Evolutionary conservation across 495 filamentous ascomycete genomes (phyloP).

Genomic region (Xylaria acuta): DNA sequence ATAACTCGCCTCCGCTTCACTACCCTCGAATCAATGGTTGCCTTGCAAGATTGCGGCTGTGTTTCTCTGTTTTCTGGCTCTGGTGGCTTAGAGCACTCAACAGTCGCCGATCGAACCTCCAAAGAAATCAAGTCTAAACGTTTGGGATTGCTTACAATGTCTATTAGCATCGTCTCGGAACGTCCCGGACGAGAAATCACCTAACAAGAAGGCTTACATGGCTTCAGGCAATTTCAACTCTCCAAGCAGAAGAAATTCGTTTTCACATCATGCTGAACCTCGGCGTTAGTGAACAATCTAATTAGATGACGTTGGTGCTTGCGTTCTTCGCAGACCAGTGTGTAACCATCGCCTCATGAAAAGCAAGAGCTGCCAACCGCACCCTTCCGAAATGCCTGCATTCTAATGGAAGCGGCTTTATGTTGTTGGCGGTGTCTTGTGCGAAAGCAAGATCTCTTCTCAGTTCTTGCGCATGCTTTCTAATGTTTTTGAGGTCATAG

Average conservation of each 20-base stretch:
- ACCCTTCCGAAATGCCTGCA: slow-evolving; percentile 3
- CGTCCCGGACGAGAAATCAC: too few relatives aligned
- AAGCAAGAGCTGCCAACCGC: neutral
- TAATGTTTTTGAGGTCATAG: neutral
- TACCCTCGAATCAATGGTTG: neutral
- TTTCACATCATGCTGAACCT: neutral
- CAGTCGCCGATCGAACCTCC: neutral
- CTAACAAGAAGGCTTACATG: neutral
- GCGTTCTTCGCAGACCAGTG: neutral
- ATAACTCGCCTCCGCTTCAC: neutral
- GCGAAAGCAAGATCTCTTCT: neutral
- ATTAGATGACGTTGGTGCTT: neutral
- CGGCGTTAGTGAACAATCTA: neutral
- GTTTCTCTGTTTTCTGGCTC: neutral
- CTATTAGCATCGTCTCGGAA: too few relatives aligned
- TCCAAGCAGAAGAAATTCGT: neutral
- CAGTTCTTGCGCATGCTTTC: neutral
- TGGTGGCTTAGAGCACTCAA: neutral
- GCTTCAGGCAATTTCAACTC: neutral
- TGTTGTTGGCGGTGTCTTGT: neutral
- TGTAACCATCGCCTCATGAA: neutral
- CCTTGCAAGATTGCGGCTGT: too few relatives aligned
- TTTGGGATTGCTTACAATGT: neutral
- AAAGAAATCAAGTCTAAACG: neutral
- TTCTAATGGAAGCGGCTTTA: neutral